A percentile compares a stretch with the other conserved stretches of the same genome.
Conservation (phyloP, 2,329 filamentous ascomycete genomes). For the Trichoderma koningiopsis region DNA sequence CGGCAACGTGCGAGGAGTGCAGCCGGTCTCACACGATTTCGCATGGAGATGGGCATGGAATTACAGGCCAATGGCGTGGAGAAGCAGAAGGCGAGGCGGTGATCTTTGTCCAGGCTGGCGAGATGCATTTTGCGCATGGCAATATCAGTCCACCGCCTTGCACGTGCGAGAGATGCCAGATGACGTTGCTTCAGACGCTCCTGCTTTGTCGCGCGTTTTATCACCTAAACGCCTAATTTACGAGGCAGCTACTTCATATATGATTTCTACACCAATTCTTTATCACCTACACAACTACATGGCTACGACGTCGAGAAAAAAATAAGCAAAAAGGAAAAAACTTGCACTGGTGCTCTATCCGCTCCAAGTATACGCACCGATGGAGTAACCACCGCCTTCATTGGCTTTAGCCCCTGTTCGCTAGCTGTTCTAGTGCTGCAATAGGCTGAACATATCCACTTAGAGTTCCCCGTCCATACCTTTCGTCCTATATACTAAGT, state of each 20-base stretch:
- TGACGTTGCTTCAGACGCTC: neutral
- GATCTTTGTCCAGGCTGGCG: neutral
- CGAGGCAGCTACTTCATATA: neutral
- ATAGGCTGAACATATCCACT: neutral
- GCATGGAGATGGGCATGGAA: neutral
- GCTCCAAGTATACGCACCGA: neutral
- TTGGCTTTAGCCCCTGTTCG: constrained; percentile 5
- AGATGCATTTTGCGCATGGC: neutral
- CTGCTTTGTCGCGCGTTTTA: neutral
- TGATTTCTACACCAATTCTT: neutral
- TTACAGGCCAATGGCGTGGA: constrained; percentile 8
- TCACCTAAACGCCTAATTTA: neutral
- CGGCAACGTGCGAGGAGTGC: constrained; percentile 6
- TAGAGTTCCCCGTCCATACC: neutral
- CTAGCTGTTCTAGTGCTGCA: constrained; percentile 12
- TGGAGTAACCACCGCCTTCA: neutral
- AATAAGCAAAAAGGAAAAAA: neutral
- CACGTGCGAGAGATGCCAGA: constrained; percentile 4
- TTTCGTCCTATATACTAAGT: neutral
- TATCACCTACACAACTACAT: neutral
- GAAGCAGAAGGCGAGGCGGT: neutral
- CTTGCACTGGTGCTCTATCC: neutral
- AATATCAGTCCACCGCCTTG: constrained; percentile 16
- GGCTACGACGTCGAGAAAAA: neutral
- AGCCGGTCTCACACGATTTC: neutral